Evolutionary conservation across 2,329 filamentous ascomycete species (phyloP).

Genomic region (Epichloe sibirici): DNA sequence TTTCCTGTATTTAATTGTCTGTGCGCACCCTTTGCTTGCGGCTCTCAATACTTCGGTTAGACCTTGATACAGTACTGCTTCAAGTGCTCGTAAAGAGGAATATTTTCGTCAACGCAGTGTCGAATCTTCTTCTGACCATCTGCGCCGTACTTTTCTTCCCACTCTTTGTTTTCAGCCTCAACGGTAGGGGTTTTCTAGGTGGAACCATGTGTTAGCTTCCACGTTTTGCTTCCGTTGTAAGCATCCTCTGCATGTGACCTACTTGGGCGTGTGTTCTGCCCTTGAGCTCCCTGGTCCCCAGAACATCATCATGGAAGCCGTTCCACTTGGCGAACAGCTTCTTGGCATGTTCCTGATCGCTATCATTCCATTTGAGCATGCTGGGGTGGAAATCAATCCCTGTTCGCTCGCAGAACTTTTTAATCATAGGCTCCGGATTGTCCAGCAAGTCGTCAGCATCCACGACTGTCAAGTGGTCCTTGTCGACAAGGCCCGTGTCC

Average conservation of each 20-base stretch:
- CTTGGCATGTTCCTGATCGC: conserved; percentile 59
- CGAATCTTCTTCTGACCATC: conserved; percentile 59
- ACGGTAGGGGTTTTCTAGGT: conserved; percentile 47
- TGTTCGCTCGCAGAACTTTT: conserved; percentile 70
- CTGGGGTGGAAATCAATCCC: conserved; percentile 61
- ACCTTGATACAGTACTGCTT: conserved; percentile 63
- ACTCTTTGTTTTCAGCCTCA: conserved; percentile 58
- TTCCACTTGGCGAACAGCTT: conserved; percentile 91
- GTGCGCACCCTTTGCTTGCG: neutral
- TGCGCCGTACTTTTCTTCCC: conserved; percentile 62
- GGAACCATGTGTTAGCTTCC: neutral
- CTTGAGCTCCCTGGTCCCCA: conserved; percentile 66
- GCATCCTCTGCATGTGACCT: conserved; percentile 16
- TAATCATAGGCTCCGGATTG: conserved; percentile 62
- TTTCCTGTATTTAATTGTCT: neutral
- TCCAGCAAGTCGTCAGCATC: conserved; percentile 93
- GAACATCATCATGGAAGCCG: conserved; percentile 92
- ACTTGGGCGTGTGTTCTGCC: conserved; percentile 53
- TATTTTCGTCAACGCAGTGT: conserved; percentile 57
- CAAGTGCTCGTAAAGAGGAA: conserved; percentile 68
- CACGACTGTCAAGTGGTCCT: conserved; percentile 65
- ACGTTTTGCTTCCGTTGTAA: neutral
- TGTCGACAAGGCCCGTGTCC: conserved; percentile 56
- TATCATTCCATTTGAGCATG: conserved; percentile 79
- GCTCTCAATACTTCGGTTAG: conserved; percentile 15